A percentile compares a stretch with the other conserved stretches of the same genome.
These are phyloP conservation scores for Choiromyces venosus DNA, from an alignment of 495 filamentous ascomycete genomes.

Conservation along the genomic window DNA sequence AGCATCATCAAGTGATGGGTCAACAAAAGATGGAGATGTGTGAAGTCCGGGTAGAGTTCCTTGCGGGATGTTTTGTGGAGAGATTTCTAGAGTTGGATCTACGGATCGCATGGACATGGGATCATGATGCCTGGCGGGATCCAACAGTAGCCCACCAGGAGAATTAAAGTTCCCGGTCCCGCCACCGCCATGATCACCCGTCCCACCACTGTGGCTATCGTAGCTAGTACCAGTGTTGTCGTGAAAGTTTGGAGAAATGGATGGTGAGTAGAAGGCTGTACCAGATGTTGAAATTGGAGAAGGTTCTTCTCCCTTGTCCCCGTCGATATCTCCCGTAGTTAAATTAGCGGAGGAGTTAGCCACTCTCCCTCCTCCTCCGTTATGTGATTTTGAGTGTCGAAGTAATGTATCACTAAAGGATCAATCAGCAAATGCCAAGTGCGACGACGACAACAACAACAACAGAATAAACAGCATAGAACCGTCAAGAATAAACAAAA, in stretches of 20 bases:
- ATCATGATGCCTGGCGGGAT: background rate
- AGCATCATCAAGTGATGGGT: background rate
- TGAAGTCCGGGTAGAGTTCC: background rate
- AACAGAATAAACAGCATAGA: background rate
- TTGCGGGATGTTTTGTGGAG: background rate
- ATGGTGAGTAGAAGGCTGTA: background rate
- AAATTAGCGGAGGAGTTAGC: background rate
- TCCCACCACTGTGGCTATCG: background rate
- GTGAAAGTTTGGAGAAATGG: constrained; percentile 3
- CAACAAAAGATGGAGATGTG: background rate
- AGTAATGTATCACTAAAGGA: background rate
- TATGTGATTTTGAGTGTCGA: constrained; percentile 1
- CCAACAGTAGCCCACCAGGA: background rate
- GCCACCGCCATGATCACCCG: background rate
- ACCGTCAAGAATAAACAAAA: background rate
- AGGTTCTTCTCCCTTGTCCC: background rate
- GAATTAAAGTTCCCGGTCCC: constrained; percentile 1
- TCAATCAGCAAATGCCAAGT: constrained; percentile 1
- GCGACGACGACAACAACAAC: background rate
- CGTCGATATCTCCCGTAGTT: background rate
- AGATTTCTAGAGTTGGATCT: background rate
- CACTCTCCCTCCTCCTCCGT: background rate
- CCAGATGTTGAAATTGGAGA: background rate
- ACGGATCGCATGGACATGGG: background rate
- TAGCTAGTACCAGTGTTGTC: background rate